Evolutionary conservation across 2,329 filamentous ascomycete species (phyloP).

Genomic region (Cordyceps javanica): DNA sequence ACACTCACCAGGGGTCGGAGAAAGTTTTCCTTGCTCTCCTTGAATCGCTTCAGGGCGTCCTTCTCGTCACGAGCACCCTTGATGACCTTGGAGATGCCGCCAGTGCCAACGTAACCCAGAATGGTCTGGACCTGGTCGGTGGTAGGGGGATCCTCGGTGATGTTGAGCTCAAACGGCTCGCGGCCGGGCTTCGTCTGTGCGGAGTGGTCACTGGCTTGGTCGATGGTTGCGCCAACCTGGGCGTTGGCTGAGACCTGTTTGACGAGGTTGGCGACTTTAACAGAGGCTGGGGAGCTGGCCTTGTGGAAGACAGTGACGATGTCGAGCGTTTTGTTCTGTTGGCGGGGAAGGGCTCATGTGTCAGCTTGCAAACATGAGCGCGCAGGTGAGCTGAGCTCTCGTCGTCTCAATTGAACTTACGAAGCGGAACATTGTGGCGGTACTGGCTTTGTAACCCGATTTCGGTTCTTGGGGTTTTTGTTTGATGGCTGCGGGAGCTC

Average conservation of each 20-base stretch:
- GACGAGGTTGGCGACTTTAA: slow-evolving; percentile 66
- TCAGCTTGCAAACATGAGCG: neutral
- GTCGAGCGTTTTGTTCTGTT: slow-evolving; percentile 72
- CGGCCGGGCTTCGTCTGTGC: slow-evolving; percentile 48
- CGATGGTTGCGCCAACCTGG: slow-evolving; percentile 60
- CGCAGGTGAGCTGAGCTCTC: neutral
- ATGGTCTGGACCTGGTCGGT: slow-evolving; percentile 77
- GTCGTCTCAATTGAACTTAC: slow-evolving; percentile 27
- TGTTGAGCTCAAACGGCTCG: slow-evolving; percentile 77
- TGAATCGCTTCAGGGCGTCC: slow-evolving; percentile 76
- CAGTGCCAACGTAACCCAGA: slow-evolving; percentile 68
- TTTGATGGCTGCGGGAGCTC: neutral
- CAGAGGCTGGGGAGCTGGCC: slow-evolving; percentile 64
- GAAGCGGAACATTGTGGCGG: slow-evolving; percentile 39
- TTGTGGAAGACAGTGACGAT: slow-evolving; percentile 96
- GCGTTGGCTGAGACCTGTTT: slow-evolving; percentile 73
- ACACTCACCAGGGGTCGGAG: slow-evolving; percentile 67
- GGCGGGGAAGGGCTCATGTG: neutral
- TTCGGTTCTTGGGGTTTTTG: neutral
- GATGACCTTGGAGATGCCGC: slow-evolving; percentile 57
- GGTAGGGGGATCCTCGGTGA: slow-evolving; percentile 76
- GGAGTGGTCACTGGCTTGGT: slow-evolving; percentile 64
- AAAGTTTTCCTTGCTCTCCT: slow-evolving; percentile 62
- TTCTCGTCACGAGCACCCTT: slow-evolving; percentile 65
- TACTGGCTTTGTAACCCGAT: neutral